A percentile compares a stretch with the other conserved stretches of the same genome.
These are phyloP conservation scores for Golubevia sp. DNA, from an alignment of 1,284 basidiomycete genomes.

Conservation along the genomic window DNA sequence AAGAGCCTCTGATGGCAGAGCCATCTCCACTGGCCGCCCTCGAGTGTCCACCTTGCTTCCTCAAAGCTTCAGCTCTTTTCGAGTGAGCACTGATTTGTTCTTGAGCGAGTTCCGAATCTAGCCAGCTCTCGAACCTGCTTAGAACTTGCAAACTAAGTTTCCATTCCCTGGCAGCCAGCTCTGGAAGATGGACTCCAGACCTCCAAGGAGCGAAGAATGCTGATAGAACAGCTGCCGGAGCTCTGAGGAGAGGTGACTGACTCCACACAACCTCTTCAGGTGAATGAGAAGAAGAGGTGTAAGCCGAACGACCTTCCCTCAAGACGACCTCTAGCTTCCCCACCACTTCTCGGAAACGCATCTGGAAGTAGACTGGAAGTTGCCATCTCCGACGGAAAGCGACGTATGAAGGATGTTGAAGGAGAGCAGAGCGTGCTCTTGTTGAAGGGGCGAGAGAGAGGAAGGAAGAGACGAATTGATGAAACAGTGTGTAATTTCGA, in stretches of 20 bases:
- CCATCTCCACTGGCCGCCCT: slow-evolving; percentile 1
- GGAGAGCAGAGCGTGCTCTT: slow-evolving; percentile 19
- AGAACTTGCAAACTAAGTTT: slow-evolving; percentile 47
- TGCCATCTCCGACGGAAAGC: slow-evolving; percentile 89
- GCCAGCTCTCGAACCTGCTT: slow-evolving; percentile 47
- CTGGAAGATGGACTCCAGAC: slow-evolving; percentile 26
- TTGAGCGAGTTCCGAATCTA: slow-evolving; percentile 17
- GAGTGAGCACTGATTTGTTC: slow-evolving; percentile 5
- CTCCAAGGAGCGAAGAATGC: slow-evolving; percentile 39
- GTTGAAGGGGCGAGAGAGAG: slow-evolving; percentile 79
- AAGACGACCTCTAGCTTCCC: slow-evolving; percentile 74
- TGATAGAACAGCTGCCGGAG: slow-evolving; percentile 16
- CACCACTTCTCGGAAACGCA: slow-evolving; percentile 95
- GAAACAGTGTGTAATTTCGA: slow-evolving; percentile 76
- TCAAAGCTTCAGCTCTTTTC: neutral
- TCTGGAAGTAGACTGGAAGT: slow-evolving; percentile 92
- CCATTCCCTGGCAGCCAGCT: slow-evolving; percentile 45
- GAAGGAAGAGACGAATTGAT: slow-evolving; percentile 81
- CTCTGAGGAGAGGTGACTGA: slow-evolving; percentile 8
- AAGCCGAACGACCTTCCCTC: slow-evolving; percentile 13
- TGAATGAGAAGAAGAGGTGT: neutral
- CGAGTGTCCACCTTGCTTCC: slow-evolving; percentile 5
- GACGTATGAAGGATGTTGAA: slow-evolving; percentile 72
- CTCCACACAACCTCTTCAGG: neutral
- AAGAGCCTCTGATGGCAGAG: neutral